Evolutionary conservation across 2,329 filamentous ascomycete genomes (phyloP).

Genomic region (Fusarium staphyleae): DNA sequence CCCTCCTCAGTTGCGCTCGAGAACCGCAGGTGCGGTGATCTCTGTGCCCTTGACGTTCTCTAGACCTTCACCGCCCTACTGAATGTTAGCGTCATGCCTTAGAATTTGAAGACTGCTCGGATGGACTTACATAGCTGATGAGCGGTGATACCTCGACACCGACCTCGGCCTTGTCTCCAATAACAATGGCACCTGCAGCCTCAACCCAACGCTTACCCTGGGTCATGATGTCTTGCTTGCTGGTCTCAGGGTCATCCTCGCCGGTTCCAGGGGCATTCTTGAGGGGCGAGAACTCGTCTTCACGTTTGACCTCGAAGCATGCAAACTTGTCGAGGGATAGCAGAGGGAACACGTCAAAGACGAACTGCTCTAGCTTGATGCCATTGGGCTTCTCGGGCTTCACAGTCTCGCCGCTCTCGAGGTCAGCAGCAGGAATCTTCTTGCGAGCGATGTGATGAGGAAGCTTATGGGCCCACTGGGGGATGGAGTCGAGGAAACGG

Average conservation of each 20-base stretch:
- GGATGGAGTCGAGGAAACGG: conserved; percentile 88
- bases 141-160: conserved; percentile 92
- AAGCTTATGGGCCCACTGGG: conserved; percentile 82
- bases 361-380: conserved; percentile 98
- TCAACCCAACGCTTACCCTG: conserved; percentile 89
- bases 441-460: conserved; percentile 97
- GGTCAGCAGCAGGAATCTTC: conserved; percentile 92
- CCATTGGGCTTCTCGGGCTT: conserved; percentile 96
- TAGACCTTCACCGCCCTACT: conserved; percentile 68
- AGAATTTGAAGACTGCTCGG: background rate
- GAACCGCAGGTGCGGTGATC: conserved; percentile 59
- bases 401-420: conserved; percentile 76
- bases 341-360: conserved; percentile 97
- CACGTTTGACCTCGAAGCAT: conserved; percentile 92
- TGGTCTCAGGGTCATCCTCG: conserved; percentile 94
- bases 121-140: conserved; percentile 86
- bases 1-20: conserved; percentile 53
- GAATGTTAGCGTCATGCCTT: conserved; percentile 14
- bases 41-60: conserved; percentile 61
- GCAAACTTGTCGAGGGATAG: conserved; percentile 88
- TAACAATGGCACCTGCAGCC: conserved; percentile 77
- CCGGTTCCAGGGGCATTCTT: conserved; percentile 89
- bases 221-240: conserved; percentile 85
- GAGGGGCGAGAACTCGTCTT: conserved; percentile 97
- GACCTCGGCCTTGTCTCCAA: conserved; percentile 66